Percentiles rank a stretch among this genome's conserved stretches.
Evolutionary conservation across 371 early-diverging fungal species (phyloP).

Genomic region (Mycotypha africana): DNA sequence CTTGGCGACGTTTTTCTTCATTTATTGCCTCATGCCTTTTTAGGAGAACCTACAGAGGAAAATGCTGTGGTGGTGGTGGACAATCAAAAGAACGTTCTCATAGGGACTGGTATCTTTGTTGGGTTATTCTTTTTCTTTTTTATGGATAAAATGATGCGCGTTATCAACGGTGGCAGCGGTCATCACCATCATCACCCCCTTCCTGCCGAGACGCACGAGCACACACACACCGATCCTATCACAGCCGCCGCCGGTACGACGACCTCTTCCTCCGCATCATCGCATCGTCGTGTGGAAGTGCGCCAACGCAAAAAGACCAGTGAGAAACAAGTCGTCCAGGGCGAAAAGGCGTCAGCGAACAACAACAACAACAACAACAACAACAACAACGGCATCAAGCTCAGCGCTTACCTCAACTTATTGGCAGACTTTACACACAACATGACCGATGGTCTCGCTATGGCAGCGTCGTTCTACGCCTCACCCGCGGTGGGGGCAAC

Average conservation of each 20-base stretch:
- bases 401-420: slow-evolving; percentile 78
- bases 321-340: slow-evolving; percentile 9
- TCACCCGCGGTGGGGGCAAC: slow-evolving; percentile 80
- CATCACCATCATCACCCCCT: slow-evolving; percentile 25
- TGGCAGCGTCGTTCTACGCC: slow-evolving; percentile 84
- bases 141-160: slow-evolving; percentile 83
- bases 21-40: slow-evolving; percentile 75
- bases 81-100: slow-evolving; percentile 59
- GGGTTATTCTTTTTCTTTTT: slow-evolving; percentile 72
- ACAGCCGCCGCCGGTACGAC: no score
- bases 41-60: slow-evolving; percentile 49
- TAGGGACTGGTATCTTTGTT: slow-evolving; percentile 71
- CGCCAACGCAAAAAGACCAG: slow-evolving; percentile 19
- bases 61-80: slow-evolving; percentile 34
- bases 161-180: slow-evolving; percentile 58
- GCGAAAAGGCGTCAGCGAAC: slow-evolving; percentile 2
- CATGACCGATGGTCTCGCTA: slow-evolving; percentile 90
- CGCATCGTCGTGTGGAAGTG: slow-evolving; percentile 9
- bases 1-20: slow-evolving; percentile 86
- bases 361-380: neutral
- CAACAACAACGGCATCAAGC: slow-evolving; percentile 43
- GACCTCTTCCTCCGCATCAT: neutral
- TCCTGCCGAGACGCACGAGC: no score
- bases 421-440: slow-evolving; percentile 89
- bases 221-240: slow-evolving; percentile 4